Conservation (phyloP, 2,329 filamentous ascomycete species). For the Colletotrichum chrysophilum region DNA sequence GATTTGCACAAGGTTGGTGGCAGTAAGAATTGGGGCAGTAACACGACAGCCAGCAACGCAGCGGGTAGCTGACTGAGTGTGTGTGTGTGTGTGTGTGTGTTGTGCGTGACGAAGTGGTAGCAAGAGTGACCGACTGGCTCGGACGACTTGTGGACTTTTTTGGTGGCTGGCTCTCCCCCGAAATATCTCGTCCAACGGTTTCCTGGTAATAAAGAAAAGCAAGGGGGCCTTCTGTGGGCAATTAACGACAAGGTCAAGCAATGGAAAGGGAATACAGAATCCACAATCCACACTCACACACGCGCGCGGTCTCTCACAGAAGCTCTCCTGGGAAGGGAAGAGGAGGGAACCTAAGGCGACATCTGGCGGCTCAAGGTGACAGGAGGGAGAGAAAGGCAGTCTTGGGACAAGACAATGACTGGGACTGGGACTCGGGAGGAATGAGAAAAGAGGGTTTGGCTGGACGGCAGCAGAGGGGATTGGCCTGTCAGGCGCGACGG, state of each 20-base stretch:
- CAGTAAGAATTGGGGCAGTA: constrained; percentile 4
- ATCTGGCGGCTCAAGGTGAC: not conserved
- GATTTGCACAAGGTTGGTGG: constrained; percentile 20
- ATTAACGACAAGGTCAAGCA: not conserved
- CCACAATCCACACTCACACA: not conserved
- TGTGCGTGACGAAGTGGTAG: not conserved
- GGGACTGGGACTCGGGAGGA: not conserved
- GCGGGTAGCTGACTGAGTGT: not conserved
- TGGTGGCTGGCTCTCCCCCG: constrained; percentile 9
- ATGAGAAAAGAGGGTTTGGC: constrained; percentile 3
- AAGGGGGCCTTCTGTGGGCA: not conserved
- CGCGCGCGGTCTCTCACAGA: not conserved
- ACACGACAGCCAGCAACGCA: not conserved
- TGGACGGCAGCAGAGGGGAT: constrained; percentile 13
- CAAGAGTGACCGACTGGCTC: not conserved
- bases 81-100: not conserved
- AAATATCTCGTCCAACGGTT: constrained; percentile 14
- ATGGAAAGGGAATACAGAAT: not conserved
- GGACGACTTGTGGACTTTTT: not conserved
- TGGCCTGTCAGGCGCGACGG: constrained; percentile 18
- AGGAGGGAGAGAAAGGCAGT: not conserved
- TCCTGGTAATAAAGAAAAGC: constrained; percentile 7
- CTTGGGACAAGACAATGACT: not conserved
- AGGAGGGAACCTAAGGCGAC: not conserved
- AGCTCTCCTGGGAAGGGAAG: not conserved